Percentiles rank a stretch among this genome's conserved stretches.
Conservation (phyloP, 345 rosid species). For the Acer saccharum region DNA sequence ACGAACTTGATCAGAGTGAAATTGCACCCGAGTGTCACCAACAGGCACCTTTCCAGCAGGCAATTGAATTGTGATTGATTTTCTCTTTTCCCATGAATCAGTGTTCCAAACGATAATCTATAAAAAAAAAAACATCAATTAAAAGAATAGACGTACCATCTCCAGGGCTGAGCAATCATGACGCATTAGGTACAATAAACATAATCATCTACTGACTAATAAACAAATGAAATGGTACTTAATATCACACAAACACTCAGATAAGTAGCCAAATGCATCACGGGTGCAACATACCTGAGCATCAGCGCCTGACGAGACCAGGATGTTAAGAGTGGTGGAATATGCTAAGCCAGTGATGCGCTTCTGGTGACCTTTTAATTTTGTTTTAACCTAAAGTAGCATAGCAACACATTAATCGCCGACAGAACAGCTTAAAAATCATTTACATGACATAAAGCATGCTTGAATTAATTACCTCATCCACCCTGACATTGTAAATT, state of each 20-base stretch:
- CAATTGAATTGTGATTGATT: slow-evolving; percentile 47
- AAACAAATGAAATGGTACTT: not conserved
- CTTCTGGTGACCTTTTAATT: slow-evolving; percentile 77
- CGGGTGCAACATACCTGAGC: slow-evolving; percentile 57
- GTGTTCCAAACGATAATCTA: slow-evolving; percentile 73
- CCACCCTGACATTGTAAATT: slow-evolving; percentile 58
- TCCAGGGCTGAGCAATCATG: not conserved
- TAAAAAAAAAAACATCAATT: slow-evolving; percentile 10
- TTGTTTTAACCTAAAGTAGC: slow-evolving; percentile 60
- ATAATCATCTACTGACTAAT: not conserved
- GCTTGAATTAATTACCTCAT: slow-evolving; percentile 44
- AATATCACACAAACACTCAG: not conserved
- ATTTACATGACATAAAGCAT: not conserved
- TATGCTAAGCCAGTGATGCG: slow-evolving; percentile 80
- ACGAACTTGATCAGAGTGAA: slow-evolving; percentile 67
- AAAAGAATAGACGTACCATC: not conserved
- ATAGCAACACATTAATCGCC: not conserved
- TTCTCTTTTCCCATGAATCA: slow-evolving; percentile 79
- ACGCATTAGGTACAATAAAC: not conserved
- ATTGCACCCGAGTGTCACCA: slow-evolving; percentile 72
- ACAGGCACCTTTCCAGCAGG: slow-evolving; percentile 60
- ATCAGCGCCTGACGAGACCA: slow-evolving; percentile 90
- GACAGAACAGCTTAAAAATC: not conserved
- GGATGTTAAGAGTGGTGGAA: slow-evolving; percentile 52
- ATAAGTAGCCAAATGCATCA: not conserved